A percentile compares a stretch with the other conserved stretches of the same genome.
Evolutionary conservation across 805 yeast species (phyloP).

Genomic region (Teunomyces kruisii): DNA sequence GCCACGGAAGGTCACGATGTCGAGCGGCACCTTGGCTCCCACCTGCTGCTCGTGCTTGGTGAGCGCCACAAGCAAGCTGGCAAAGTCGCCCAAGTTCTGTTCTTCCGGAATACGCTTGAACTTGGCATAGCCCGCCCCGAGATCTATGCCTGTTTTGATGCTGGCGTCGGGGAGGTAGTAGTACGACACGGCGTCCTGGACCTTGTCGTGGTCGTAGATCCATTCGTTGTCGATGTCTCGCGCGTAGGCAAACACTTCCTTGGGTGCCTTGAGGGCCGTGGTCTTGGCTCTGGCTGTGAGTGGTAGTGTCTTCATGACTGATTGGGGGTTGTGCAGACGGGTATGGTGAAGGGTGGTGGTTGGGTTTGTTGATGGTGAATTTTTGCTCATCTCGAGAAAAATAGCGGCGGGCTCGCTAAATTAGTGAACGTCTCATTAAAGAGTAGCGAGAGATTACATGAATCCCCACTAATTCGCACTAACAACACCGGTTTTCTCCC

Average conservation of each 20-base stretch:
- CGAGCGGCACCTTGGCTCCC: slow-evolving; percentile 51
- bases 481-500: background rate
- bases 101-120: slow-evolving; percentile 58
- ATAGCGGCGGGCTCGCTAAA: background rate
- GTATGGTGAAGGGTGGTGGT: too few species aligned
- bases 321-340: too few species aligned
- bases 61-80: slow-evolving; percentile 57
- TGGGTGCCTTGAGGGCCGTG: slow-evolving; percentile 80
- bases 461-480: background rate
- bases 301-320: slow-evolving; percentile 24
- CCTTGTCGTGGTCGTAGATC: slow-evolving; percentile 36
- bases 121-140: slow-evolving; percentile 61
- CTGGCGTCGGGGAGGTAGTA: slow-evolving; percentile 78
- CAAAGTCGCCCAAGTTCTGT: slow-evolving; percentile 54
- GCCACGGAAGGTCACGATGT: slow-evolving; percentile 84
- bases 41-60: slow-evolving; percentile 51
- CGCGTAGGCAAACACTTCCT: slow-evolving; percentile 70
- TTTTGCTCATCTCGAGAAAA: slow-evolving; percentile 1
- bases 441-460: background rate
- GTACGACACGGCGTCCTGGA: slow-evolving; percentile 57
- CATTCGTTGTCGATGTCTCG: slow-evolving; percentile 53
- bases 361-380: background rate
- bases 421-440: too few species aligned
- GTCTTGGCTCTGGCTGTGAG: slow-evolving; percentile 53
- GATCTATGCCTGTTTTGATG: slow-evolving; percentile 58